phyloP scores from a whole-genome alignment of 495 filamentous ascomycete species.

The Chaetomium fimeti region DNA sequence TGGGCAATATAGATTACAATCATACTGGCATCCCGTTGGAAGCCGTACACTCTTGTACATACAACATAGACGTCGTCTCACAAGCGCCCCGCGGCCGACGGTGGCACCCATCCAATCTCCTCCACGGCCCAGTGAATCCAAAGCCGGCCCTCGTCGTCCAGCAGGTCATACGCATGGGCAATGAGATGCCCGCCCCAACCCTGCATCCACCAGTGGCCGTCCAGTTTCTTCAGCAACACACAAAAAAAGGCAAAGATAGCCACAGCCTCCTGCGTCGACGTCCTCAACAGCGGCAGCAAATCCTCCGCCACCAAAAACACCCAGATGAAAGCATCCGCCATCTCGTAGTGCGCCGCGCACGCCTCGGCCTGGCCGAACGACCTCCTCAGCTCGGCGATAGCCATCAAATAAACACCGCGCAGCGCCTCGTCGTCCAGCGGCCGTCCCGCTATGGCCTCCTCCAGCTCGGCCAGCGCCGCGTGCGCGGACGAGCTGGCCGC shows the following conservation, averaged over 20 bases:
- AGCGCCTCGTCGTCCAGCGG: slow-evolving; percentile 4
- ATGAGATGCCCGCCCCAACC: slow-evolving; percentile 1
- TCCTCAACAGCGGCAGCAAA: background rate
- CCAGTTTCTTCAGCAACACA: slow-evolving; percentile 1
- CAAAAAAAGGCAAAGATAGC: slow-evolving; percentile 3
- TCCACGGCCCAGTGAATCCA: slow-evolving; percentile 4
- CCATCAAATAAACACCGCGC: background rate
- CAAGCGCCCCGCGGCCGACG: background rate
- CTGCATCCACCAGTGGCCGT: slow-evolving; percentile 7
- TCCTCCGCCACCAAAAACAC: slow-evolving; percentile 1
- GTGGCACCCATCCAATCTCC: slow-evolving; percentile 4
- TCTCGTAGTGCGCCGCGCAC: background rate
- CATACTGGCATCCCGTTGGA: background rate
- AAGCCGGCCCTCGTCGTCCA: slow-evolving; percentile 2
- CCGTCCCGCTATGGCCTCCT: background rate
- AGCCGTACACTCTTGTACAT: background rate
- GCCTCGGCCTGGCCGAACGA: slow-evolving; percentile 6
- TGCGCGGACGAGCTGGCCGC: background rate
- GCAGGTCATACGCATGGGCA: background rate
- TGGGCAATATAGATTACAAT: background rate
- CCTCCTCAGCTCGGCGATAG: background rate
- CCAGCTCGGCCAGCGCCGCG: slow-evolving; percentile 4
- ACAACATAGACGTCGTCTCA: background rate
- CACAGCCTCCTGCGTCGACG: background rate
- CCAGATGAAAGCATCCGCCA: slow-evolving; percentile 3